phyloP scores from a whole-genome alignment of 176 grass and related monocot genomes.

The Carex scoparia region DNA sequence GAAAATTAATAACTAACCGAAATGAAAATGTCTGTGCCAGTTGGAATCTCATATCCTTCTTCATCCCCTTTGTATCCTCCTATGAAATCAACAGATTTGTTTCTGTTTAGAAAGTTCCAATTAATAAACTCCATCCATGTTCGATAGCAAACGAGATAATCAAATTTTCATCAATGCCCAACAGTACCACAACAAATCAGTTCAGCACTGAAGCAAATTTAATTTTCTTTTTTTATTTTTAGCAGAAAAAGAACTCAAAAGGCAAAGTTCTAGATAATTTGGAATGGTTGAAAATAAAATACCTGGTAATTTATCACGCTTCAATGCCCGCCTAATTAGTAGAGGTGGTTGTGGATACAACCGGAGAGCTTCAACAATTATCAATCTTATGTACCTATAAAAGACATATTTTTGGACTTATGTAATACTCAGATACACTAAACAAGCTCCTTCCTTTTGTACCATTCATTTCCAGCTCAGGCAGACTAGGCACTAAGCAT shows the following conservation, averaged over 20 bases:
- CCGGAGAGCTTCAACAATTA: slow-evolving; percentile 89
- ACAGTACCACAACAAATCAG: slow-evolving; percentile 7
- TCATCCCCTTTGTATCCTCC: slow-evolving; percentile 79
- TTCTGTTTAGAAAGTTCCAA: background rate
- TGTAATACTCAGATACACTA: background rate
- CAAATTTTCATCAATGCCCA: background rate
- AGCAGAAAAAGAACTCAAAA: background rate
- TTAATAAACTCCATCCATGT: background rate
- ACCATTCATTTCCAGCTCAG: background rate
- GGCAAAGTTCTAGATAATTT: background rate
- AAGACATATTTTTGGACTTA: background rate
- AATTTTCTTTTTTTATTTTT: background rate
- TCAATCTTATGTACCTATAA: slow-evolving; percentile 75
- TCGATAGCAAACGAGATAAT: background rate
- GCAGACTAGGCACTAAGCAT: background rate
- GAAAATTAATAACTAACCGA: slow-evolving; percentile 50
- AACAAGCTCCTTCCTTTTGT: background rate
- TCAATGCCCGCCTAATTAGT: slow-evolving; percentile 83
- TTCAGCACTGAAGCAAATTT: background rate
- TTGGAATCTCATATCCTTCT: slow-evolving; percentile 89
- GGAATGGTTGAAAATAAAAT: slow-evolving; percentile 10
- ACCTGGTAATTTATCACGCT: slow-evolving; percentile 87
- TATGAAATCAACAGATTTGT: slow-evolving; percentile 23
- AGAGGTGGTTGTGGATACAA: slow-evolving; percentile 90
- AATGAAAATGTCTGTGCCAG: slow-evolving; percentile 89